These are phyloP conservation scores for Backusella tarrabulga DNA, from an alignment of 192 early-diverging fungal genomes.

Conservation along the genomic window DNA sequence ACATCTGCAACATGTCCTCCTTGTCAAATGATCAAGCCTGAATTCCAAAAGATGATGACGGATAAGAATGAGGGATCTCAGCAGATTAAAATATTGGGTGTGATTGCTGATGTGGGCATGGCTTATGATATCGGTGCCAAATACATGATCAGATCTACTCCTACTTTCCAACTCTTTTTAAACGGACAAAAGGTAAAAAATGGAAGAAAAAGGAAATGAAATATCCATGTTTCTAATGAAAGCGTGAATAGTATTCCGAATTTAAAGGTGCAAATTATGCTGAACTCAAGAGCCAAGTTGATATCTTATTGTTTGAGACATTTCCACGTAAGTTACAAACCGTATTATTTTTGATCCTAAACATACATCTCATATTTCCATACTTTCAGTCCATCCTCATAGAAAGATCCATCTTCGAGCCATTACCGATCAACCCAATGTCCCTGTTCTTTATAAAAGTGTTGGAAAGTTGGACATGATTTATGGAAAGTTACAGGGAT, in stretches of 20 bases:
- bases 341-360: neutral
- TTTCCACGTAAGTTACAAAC: constrained; percentile 53
- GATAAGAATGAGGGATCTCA: constrained; percentile 36
- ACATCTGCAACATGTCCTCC: constrained; percentile 69
- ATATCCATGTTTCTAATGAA: neutral
- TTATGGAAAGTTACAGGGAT: constrained; percentile 34
- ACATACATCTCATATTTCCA: no score
- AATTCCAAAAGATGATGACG: constrained; percentile 58
- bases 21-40: constrained; percentile 66
- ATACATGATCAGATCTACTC: constrained; percentile 62
- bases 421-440: constrained; percentile 38
- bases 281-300: constrained; percentile 57
- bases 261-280: constrained; percentile 62
- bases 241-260: constrained; percentile 34
- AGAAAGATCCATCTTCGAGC: constrained; percentile 37
- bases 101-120: constrained; percentile 59
- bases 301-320: constrained; percentile 59
- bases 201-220: neutral
- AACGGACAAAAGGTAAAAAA: constrained; percentile 47
- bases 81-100: constrained; percentile 48
- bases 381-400: constrained; percentile 59
- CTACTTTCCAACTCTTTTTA: constrained; percentile 72
- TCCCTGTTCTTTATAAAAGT: constrained; percentile 42
- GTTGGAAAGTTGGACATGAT: constrained; percentile 33
- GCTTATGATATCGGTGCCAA: constrained; percentile 49